A percentile compares a stretch with the other conserved stretches of the same genome.
Conservation (phyloP, 768 basidiomycete species). For the Rhizopogon roseolus region DNA sequence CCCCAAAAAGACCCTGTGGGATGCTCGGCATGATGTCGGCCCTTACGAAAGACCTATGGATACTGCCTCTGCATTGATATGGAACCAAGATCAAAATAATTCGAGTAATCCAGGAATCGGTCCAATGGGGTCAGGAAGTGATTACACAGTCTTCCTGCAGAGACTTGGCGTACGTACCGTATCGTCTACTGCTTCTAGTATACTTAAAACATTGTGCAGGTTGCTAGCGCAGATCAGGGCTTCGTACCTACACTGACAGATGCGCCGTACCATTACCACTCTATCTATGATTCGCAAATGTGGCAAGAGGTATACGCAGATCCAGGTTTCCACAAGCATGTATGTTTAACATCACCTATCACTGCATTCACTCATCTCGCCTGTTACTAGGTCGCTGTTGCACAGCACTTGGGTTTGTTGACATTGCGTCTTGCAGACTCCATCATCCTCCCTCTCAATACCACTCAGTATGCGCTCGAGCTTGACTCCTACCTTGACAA, state of each 20-base stretch:
- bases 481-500: conserved; percentile 56
- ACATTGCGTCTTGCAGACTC: conserved; percentile 59
- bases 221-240: conserved; percentile 28
- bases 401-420: conserved; percentile 61
- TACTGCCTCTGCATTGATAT: conserved; percentile 35
- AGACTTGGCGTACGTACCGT: conserved; percentile 51
- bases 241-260: conserved; percentile 38
- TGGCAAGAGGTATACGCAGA: conserved; percentile 79
- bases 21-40: conserved; percentile 51
- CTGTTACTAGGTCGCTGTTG: conserved; percentile 50
- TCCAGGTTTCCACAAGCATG: conserved; percentile 67
- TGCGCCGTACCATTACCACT: conserved; percentile 72
- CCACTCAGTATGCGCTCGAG: conserved; percentile 70
- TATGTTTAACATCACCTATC: not conserved
- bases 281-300: conserved; percentile 64
- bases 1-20: conserved; percentile 49
- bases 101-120: conserved; percentile 25
- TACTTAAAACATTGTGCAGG: conserved; percentile 14
- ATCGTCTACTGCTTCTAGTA: not conserved
- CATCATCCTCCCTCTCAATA: conserved; percentile 67
- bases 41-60: conserved; percentile 41
- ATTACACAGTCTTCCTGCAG: conserved; percentile 92
- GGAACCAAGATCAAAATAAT: conserved; percentile 34
- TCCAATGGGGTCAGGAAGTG: conserved; percentile 79
- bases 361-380: not conserved